These are phyloP conservation scores for Ceratocystis huliohia DNA, from an alignment of 2,329 filamentous ascomycete genomes.

Conservation along the genomic window DNA sequence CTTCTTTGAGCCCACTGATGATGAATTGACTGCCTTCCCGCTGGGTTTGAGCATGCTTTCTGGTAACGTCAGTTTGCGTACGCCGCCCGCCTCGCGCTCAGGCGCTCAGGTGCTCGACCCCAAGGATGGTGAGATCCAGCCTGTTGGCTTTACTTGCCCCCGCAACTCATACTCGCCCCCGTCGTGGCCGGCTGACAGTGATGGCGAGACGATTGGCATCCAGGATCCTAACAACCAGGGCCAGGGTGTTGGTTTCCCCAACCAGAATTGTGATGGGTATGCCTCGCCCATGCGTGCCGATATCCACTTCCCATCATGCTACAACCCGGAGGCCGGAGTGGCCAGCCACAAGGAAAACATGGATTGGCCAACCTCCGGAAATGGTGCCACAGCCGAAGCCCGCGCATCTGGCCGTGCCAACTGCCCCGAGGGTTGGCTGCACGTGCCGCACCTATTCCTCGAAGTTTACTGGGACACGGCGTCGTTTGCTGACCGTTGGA, in stretches of 20 bases:
- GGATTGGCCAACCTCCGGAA: slow-evolving; percentile 42
- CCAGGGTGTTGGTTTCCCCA: slow-evolving; percentile 54
- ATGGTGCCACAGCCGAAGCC: slow-evolving; percentile 29
- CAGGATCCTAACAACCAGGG: slow-evolving; percentile 42
- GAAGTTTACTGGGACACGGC: slow-evolving; percentile 50
- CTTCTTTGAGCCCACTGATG: slow-evolving; percentile 52
- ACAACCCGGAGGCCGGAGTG: slow-evolving; percentile 50
- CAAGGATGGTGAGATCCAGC: slow-evolving; percentile 38
- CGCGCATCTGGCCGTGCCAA: slow-evolving; percentile 34
- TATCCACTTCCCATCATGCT: slow-evolving; percentile 62
- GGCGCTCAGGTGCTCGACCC: slow-evolving; percentile 40
- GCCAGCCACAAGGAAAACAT: slow-evolving; percentile 52
- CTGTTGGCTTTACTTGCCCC: slow-evolving; percentile 49
- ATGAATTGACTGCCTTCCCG: slow-evolving; percentile 58
- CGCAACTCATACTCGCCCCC: slow-evolving; percentile 38
- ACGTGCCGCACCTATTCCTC: slow-evolving; percentile 45
- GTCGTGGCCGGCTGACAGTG: slow-evolving; percentile 41
- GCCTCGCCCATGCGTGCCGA: slow-evolving; percentile 52
- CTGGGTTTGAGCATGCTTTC: slow-evolving; percentile 57
- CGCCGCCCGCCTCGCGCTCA: slow-evolving; percentile 39
- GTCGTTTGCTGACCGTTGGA: slow-evolving; percentile 40
- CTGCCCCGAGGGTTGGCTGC: slow-evolving; percentile 43
- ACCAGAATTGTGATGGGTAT: slow-evolving; percentile 52
- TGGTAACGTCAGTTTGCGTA: slow-evolving; percentile 48
- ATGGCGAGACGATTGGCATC: slow-evolving; percentile 44